These are phyloP conservation scores for Ciborinia camelliae DNA, from an alignment of 2,329 filamentous ascomycete genomes.

Conservation along the genomic window DNA sequence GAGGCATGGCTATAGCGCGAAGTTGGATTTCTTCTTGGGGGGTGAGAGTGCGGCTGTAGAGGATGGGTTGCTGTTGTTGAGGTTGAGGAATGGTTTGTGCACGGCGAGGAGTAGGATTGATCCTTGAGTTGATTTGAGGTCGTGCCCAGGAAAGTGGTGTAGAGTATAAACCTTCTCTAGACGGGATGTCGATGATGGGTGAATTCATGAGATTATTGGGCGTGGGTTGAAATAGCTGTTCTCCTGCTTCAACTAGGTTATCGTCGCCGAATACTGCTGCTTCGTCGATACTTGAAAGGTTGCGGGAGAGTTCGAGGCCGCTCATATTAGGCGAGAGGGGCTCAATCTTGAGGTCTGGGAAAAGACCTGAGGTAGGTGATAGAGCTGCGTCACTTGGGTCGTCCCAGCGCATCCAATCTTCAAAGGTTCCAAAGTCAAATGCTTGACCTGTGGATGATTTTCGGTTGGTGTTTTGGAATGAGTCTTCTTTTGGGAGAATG, in stretches of 20 bases:
- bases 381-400: slow-evolving; percentile 31
- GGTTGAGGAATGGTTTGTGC: slow-evolving; percentile 10
- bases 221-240: slow-evolving; percentile 32
- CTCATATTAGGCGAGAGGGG: slow-evolving; percentile 31
- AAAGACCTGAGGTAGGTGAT: slow-evolving; percentile 33
- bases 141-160: slow-evolving; percentile 34
- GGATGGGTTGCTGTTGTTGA: slow-evolving; percentile 12
- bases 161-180: slow-evolving; percentile 30
- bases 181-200: slow-evolving; percentile 17
- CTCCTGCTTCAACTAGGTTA: slow-evolving; percentile 25
- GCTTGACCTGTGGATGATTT: slow-evolving; percentile 27
- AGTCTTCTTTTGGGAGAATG: slow-evolving; percentile 25
- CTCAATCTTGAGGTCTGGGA: slow-evolving; percentile 33
- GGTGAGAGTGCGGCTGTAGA: slow-evolving; percentile 22
- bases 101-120: slow-evolving; percentile 5
- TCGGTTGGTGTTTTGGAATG: slow-evolving; percentile 16
- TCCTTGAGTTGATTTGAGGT: slow-evolving; percentile 20
- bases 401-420: slow-evolving; percentile 38
- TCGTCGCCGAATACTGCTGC: slow-evolving; percentile 32
- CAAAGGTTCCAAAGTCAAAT: slow-evolving; percentile 33
- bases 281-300: slow-evolving; percentile 25
- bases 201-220: slow-evolving; percentile 16
- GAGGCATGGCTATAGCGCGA: slow-evolving; percentile 61
- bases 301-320: slow-evolving; percentile 28
- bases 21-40: slow-evolving; percentile 42